A percentile compares a stretch with the other conserved stretches of the same genome.
Evolutionary conservation across 306 rosid genomes (phyloP).

Genomic region (Cicer chorassanicum): DNA sequence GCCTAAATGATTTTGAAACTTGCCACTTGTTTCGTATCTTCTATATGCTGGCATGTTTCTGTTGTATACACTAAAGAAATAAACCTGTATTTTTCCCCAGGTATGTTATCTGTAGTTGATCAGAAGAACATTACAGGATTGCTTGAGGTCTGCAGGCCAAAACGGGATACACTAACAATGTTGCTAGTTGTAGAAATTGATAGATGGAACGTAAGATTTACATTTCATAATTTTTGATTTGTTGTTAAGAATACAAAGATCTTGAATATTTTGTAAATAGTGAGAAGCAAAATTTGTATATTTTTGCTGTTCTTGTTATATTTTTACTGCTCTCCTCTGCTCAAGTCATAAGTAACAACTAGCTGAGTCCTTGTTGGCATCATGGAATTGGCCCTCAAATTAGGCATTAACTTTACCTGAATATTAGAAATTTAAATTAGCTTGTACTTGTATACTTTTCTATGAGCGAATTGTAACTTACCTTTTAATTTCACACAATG

Average conservation of each 20-base stretch:
- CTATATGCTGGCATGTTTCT: background rate
- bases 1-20: background rate
- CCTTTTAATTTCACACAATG: no score
- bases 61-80: background rate
- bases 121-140: background rate
- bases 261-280: conserved; percentile 5
- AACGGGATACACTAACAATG: background rate
- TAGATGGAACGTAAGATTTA: background rate
- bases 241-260: background rate
- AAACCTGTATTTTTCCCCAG: background rate
- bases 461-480: no score
- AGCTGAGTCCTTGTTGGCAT: no score
- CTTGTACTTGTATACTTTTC: no score
- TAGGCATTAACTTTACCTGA: no score
- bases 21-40: background rate
- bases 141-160: background rate
- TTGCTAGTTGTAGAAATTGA: background rate
- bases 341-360: background rate
- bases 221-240: background rate
- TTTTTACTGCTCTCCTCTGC: background rate
- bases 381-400: no score
- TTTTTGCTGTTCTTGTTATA: background rate
- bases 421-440: no score
- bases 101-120: background rate
- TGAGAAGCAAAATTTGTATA: background rate